A percentile compares a stretch with the other conserved stretches of the same genome.
Conservation (phyloP, 805 yeast species). For the Candida rishiriensis region DNA sequence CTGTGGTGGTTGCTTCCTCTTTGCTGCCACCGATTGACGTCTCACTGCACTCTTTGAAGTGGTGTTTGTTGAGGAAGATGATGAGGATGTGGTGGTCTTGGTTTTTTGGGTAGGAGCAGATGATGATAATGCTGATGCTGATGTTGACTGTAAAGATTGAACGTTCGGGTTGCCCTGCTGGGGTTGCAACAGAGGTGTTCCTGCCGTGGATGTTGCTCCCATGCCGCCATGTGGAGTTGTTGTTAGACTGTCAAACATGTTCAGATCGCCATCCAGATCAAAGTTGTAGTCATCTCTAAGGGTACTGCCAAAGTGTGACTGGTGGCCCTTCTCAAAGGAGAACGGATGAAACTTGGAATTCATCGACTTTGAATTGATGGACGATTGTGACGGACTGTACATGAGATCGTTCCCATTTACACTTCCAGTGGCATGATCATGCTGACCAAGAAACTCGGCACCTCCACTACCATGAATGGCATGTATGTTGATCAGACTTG, state of each 20-base stretch:
- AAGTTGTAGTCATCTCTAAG: constrained; percentile 16
- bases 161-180: background rate
- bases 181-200: background rate
- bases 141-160: background rate
- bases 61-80: background rate
- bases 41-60: constrained; percentile 9
- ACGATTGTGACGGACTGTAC: constrained; percentile 22
- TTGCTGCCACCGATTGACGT: constrained; percentile 14
- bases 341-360: constrained; percentile 12
- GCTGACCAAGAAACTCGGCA: background rate
- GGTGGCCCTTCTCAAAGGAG: constrained; percentile 10
- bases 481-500: constrained; percentile 19
- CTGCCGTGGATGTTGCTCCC: background rate
- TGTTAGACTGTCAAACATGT: constrained; percentile 22
- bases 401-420: constrained; percentile 7
- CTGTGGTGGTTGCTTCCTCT: constrained; percentile 11
- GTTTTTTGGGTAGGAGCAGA: background rate
- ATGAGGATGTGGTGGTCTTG: background rate
- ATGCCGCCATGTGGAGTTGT: background rate
- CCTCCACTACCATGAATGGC: background rate
- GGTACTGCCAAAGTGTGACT: constrained; percentile 5
- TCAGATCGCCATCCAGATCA: constrained; percentile 27
- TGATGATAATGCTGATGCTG: background rate
- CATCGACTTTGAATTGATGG: constrained; percentile 10
- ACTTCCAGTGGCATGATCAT: background rate